Base-by-base conservation (phyloP, 2,329 filamentous ascomycete genomes). In the Sarocladium strictum region DNA sequence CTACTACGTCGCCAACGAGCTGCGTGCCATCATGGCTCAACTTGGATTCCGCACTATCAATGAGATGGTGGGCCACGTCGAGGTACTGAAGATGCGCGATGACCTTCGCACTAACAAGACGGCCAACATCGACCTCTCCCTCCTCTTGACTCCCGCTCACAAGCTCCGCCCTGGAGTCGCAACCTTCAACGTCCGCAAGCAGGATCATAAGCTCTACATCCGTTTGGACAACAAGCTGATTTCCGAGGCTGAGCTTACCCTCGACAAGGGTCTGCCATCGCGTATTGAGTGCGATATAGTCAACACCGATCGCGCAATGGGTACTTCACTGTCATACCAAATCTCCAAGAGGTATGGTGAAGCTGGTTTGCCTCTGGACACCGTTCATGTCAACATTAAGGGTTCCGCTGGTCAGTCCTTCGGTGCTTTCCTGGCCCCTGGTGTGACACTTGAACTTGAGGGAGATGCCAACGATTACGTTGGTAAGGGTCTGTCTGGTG, bases 401-500 rank as follows among this genome's bases (percentile, higher is more conserved):
- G 93, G 93, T 43, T 97, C 93, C 54, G 93, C 93, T 61, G 93
- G 93, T 64, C 93, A 97, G 72, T 97, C 93, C 1, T 97, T 97
- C 64, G 93, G 93, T 75, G 92, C 92, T 52, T 97, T 88, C 79
- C 81, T 97, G 56, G 92, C 93, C 45, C 89, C 92, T 58, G 93
- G 93, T 81, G 85, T 97, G 45, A 97, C 93, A 1, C 77, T 97
- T 47, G 93, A 97, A 72, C 84, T 97, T 37, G 93, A 97, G 75
- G 93, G 93, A 72, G 93, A 97, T 69, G 78, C 90, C 67, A 97
- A 97, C 70, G 93, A 97, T 69, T 97, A 97, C 64, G 92, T 97
- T 55, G 93, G 93, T 62, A 97, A 97, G 79, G 91, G 92, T 67
- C 76, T 97, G 29, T 97, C 92, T 54, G 93, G 93, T 69, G 93